Evolutionary conservation across 768 basidiomycete species (phyloP).

Genomic region (Dentipellis fragilis): DNA sequence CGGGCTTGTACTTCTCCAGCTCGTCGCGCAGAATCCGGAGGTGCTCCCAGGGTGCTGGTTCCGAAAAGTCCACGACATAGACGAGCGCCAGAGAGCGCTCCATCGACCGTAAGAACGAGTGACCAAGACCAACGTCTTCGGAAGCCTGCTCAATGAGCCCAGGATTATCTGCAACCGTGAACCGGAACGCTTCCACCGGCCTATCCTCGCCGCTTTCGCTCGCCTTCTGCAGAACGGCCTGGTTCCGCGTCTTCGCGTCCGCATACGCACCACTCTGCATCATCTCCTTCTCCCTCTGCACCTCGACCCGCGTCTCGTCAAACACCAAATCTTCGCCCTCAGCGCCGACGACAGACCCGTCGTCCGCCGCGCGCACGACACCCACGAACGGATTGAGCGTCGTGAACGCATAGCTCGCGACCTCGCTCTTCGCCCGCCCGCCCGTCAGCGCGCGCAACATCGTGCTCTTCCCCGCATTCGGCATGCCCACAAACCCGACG

Average conservation of each 20-base stretch:
- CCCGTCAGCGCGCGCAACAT: slow-evolving; percentile 83
- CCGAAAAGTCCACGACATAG: slow-evolving; percentile 86
- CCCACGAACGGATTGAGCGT: slow-evolving; percentile 92
- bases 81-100: slow-evolving; percentile 85
- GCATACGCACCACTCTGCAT: slow-evolving; percentile 46
- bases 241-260: slow-evolving; percentile 40
- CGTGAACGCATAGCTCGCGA: slow-evolving; percentile 90
- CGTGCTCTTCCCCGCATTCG: slow-evolving; percentile 92
- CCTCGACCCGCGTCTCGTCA: slow-evolving; percentile 60
- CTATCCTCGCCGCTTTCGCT: slow-evolving; percentile 10
- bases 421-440: slow-evolving; percentile 71
- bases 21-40: slow-evolving; percentile 67
- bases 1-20: slow-evolving; percentile 70
- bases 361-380: slow-evolving; percentile 73
- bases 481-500: slow-evolving; percentile 92
- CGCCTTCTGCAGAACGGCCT: slow-evolving; percentile 14
- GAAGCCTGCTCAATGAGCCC: slow-evolving; percentile 81
- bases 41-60: slow-evolving; percentile 68
- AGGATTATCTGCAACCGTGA: slow-evolving; percentile 96
- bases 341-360: slow-evolving; percentile 65
- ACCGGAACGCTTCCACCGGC: slow-evolving; percentile 62
- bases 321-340: slow-evolving; percentile 39
- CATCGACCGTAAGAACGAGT: slow-evolving; percentile 87
- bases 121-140: slow-evolving; percentile 86
- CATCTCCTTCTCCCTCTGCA: slow-evolving; percentile 30